phyloP scores from a whole-genome alignment of 1,284 basidiomycete genomes.

The Ceratobasidium sp. region DNA sequence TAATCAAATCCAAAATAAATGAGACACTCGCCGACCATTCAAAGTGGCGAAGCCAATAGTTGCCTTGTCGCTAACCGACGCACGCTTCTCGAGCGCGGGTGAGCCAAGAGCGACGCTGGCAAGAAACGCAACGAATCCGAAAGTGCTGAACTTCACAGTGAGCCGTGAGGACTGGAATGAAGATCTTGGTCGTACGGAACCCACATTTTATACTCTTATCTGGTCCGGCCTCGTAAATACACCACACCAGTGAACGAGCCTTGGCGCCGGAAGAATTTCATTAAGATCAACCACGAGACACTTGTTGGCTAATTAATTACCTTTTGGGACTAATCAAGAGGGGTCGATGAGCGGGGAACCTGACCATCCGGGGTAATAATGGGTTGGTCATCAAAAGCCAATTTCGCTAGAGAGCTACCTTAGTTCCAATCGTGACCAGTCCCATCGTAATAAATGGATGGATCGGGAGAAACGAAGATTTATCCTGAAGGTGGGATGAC shows the following conservation, averaged over 20 bases:
- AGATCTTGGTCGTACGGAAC: not conserved
- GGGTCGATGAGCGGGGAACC: too few relatives aligned
- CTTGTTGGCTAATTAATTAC: not conserved
- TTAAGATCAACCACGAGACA: not conserved
- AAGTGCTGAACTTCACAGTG: not conserved
- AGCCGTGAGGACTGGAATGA: not conserved
- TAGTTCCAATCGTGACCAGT: too few relatives aligned
- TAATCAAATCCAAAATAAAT: not conserved
- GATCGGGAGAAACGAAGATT: too few relatives aligned
- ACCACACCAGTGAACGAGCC: not conserved
- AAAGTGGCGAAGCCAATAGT: conserved; percentile 33
- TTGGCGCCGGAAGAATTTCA: not conserved
- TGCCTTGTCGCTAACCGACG: conserved; percentile 13
- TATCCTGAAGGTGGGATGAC: too few relatives aligned
- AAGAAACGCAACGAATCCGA: not conserved
- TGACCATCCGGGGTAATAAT: too few relatives aligned
- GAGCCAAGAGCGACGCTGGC: conserved; percentile 9
- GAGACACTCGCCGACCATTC: conserved; percentile 14
- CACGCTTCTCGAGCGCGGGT: conserved; percentile 5
- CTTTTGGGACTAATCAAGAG: not conserved
- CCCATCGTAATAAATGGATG: too few relatives aligned
- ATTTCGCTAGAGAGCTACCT: too few relatives aligned
- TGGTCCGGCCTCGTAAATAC: not conserved
- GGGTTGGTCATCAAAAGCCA: too few relatives aligned
- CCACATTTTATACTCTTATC: not conserved